Conservation (phyloP, 768 basidiomycete species). For the Pisolithus marmoratus region DNA sequence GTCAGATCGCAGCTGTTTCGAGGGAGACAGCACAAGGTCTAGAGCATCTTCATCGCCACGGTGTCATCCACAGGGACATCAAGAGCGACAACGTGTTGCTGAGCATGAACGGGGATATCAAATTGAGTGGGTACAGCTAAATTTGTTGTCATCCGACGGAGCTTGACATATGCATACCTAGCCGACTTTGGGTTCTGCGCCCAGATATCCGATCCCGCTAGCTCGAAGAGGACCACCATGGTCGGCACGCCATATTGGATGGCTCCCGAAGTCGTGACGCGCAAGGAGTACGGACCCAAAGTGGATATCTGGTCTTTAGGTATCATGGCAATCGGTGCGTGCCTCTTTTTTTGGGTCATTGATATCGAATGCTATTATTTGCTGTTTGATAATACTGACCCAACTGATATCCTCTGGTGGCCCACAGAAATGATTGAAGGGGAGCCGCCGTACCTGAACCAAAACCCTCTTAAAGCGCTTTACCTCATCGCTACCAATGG, state of each 20-base stretch:
- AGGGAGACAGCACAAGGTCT: conserved; percentile 90
- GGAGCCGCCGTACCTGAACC: conserved; percentile 93
- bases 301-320: conserved; percentile 98
- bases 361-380: background rate
- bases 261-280: conserved; percentile 96
- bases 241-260: conserved; percentile 99
- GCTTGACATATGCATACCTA: conserved; percentile 26
- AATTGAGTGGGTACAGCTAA: conserved; percentile 70
- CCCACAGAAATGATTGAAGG: conserved; percentile 93
- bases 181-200: conserved; percentile 99
- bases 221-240: conserved; percentile 95
- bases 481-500: conserved; percentile 99
- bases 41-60: conserved; percentile 91
- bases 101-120: conserved; percentile 92
- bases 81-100: conserved; percentile 97
- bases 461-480: conserved; percentile 93
- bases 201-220: conserved; percentile 85
- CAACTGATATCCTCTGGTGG: conserved; percentile 4
- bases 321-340: conserved; percentile 90
- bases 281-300: conserved; percentile 96
- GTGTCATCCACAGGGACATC: conserved; percentile 98
- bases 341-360: background rate
- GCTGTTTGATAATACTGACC: background rate
- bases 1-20: conserved; percentile 95
- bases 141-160: background rate